These are phyloP conservation scores for Cryptococcus neoformans DNA, from an alignment of 1,284 basidiomycete genomes.

Conservation along the genomic window DNA sequence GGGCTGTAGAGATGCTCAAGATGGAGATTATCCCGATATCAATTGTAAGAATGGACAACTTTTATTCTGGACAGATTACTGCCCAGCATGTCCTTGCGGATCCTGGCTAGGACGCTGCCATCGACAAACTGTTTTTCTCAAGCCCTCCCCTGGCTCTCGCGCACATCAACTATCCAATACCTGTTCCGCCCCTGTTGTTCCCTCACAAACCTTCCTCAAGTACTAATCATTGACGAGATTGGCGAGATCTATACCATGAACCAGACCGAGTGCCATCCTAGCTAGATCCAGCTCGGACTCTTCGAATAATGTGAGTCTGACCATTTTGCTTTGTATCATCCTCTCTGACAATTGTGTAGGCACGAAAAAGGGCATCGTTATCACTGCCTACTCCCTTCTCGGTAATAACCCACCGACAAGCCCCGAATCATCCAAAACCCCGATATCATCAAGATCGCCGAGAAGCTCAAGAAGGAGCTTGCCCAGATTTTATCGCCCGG, in stretches of 20 bases:
- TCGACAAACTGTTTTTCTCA: too few relatives aligned
- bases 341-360: conserved; percentile 45
- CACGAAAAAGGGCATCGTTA: conserved; percentile 67
- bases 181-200: too few relatives aligned
- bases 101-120: too few relatives aligned
- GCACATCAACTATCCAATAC: too few relatives aligned
- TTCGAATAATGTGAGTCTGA: conserved; percentile 26
- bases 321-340: neutral
- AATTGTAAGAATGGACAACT: too few relatives aligned
- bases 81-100: too few relatives aligned
- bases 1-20: too few relatives aligned
- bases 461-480: conserved; percentile 56
- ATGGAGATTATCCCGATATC: too few relatives aligned
- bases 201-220: too few relatives aligned
- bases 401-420: conserved; percentile 58
- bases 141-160: too few relatives aligned
- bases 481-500: conserved; percentile 72
- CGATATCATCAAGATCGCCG: conserved; percentile 60
- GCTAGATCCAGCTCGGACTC: conserved; percentile 39
- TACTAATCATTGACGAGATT: conserved; percentile 70
- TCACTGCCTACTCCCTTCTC: conserved; percentile 81
- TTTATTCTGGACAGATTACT: too few relatives aligned
- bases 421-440: conserved; percentile 52
- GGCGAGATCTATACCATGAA: conserved; percentile 73
- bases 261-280: conserved; percentile 82